These are phyloP conservation scores for Andrographis paniculata DNA, from an alignment of 305 asterid genomes.

Conservation along the genomic window DNA sequence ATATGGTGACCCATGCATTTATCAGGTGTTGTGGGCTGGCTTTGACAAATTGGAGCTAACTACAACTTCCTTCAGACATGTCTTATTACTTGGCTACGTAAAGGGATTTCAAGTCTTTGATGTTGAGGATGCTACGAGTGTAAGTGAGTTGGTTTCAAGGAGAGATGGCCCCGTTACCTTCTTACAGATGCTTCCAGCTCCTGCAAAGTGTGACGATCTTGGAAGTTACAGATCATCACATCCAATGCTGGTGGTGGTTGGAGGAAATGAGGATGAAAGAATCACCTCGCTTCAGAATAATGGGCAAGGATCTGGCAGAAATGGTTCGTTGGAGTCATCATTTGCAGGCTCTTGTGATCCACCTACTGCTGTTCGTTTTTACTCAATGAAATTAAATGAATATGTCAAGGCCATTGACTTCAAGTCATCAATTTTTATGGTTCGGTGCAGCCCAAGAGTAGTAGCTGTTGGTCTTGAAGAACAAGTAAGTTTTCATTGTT, in stretches of 20 bases:
- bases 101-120: slow-evolving; percentile 95
- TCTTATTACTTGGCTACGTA: slow-evolving; percentile 79
- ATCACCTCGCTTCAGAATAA: slow-evolving; percentile 18
- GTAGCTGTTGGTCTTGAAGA: slow-evolving; percentile 95
- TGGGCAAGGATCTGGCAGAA: slow-evolving; percentile 28
- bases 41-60: slow-evolving; percentile 77
- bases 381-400: slow-evolving; percentile 75
- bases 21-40: slow-evolving; percentile 96
- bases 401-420: slow-evolving; percentile 81
- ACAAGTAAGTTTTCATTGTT: slow-evolving; percentile 47
- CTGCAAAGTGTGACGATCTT: slow-evolving; percentile 46
- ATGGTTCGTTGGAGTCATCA: slow-evolving; percentile 45
- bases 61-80: slow-evolving; percentile 42
- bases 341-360: slow-evolving; percentile 44
- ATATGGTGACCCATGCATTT: slow-evolving; percentile 17
- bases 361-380: slow-evolving; percentile 87
- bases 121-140: slow-evolving; percentile 77
- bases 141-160: slow-evolving; percentile 81
- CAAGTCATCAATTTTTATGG: slow-evolving; percentile 79
- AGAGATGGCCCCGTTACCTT: slow-evolving; percentile 96
- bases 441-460: slow-evolving; percentile 81
- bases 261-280: slow-evolving; percentile 58
- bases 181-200: slow-evolving; percentile 77
- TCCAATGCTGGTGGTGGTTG: slow-evolving; percentile 80
- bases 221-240: slow-evolving; percentile 53